phyloP scores from a whole-genome alignment of 768 basidiomycete species.

The Cystofilobasidium ferigula region DNA sequence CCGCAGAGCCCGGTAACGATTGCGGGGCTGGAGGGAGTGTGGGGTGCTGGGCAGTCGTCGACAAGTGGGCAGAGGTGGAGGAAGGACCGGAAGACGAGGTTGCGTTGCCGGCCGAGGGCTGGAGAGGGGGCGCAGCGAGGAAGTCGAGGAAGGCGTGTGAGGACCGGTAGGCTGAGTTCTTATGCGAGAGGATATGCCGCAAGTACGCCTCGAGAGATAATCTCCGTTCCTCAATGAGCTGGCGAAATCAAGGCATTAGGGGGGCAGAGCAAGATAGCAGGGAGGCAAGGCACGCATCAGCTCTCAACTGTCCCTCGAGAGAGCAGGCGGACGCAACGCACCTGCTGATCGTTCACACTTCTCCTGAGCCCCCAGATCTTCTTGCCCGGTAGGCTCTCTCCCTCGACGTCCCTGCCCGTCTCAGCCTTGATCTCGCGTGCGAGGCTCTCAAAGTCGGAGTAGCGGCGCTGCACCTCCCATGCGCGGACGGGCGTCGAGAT shows the following conservation, averaged over 20 bases:
- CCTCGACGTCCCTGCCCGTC: slow-evolving; percentile 49
- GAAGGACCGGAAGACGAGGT: slow-evolving; percentile 16
- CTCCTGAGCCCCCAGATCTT: slow-evolving; percentile 55
- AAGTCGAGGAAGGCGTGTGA: slow-evolving; percentile 71
- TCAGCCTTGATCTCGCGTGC: slow-evolving; percentile 67
- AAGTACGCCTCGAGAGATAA: slow-evolving; percentile 70
- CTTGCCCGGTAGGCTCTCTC: slow-evolving; percentile 63
- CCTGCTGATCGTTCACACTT: slow-evolving; percentile 45
- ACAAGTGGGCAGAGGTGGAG: slow-evolving; percentile 30
- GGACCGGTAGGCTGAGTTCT: slow-evolving; percentile 74
- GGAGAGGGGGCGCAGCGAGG: slow-evolving; percentile 58
- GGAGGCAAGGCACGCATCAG: too few relatives aligned
- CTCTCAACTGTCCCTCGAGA: neutral
- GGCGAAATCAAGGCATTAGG: neutral
- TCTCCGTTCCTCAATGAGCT: slow-evolving; percentile 62
- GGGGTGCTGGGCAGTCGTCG: slow-evolving; percentile 40
- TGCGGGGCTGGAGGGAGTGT: slow-evolving; percentile 34
- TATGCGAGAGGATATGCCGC: slow-evolving; percentile 68
- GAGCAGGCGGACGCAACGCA: slow-evolving; percentile 1
- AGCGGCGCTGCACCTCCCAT: slow-evolving; percentile 89
- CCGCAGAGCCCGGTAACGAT: slow-evolving; percentile 28
- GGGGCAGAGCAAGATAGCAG: neutral
- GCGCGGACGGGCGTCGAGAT: slow-evolving; percentile 79
- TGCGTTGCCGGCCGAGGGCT: slow-evolving; percentile 18
- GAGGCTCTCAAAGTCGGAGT: slow-evolving; percentile 86